Evolutionary conservation across 371 early-diverging fungal species (phyloP).

Genomic region (Haplosporangium sp.): DNA sequence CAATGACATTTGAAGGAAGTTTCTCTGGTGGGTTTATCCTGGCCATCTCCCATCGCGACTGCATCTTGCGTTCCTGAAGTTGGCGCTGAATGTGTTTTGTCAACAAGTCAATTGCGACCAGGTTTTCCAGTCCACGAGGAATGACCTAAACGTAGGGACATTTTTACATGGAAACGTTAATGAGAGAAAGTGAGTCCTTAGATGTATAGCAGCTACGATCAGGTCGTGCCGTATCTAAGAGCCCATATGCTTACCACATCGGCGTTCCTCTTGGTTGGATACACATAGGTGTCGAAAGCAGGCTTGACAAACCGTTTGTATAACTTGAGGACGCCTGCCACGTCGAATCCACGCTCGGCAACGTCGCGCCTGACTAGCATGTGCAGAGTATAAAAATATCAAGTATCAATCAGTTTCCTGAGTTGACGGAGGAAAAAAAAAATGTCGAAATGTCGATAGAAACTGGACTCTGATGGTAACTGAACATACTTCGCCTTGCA

Average conservation of each 20-base stretch:
- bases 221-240: neutral
- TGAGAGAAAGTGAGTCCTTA: too few relatives aligned
- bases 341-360: slow-evolving; percentile 87
- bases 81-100: slow-evolving; percentile 87
- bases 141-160: slow-evolving; percentile 75
- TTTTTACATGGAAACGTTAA: too few relatives aligned
- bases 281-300: slow-evolving; percentile 87
- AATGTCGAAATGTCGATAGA: neutral
- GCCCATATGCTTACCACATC: slow-evolving; percentile 71
- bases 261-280: slow-evolving; percentile 89
- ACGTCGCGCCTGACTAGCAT: slow-evolving; percentile 86
- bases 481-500: slow-evolving; percentile 78
- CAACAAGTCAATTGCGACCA: slow-evolving; percentile 91
- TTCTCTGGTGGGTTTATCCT: slow-evolving; percentile 56
- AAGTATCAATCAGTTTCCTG: too few relatives aligned
- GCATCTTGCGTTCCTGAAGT: slow-evolving; percentile 77
- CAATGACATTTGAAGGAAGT: slow-evolving; percentile 65
- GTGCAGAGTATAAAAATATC: neutral
- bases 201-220: neutral
- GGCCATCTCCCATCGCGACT: slow-evolving; percentile 73
- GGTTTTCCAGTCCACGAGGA: slow-evolving; percentile 91
- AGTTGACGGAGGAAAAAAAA: too few relatives aligned
- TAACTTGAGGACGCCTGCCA: slow-evolving; percentile 81
- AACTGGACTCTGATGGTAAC: too few relatives aligned
- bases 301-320: slow-evolving; percentile 94